Percentiles rank a stretch among this genome's conserved stretches.
Evolutionary conservation across 306 rosid species (phyloP).

Genomic region (Ziziphus jujuba): DNA sequence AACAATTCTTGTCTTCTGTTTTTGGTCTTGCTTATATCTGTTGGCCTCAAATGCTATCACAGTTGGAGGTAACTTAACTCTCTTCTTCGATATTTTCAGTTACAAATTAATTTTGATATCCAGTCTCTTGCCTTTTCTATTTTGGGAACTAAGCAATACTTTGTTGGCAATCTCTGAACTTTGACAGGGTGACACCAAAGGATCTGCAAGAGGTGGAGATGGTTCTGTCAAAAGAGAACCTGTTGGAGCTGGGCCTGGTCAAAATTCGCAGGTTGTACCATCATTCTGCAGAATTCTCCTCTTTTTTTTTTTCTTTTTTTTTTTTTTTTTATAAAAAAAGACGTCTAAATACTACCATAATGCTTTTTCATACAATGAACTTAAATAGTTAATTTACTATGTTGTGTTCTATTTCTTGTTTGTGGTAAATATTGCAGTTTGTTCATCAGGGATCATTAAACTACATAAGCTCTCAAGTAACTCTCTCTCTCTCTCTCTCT

Average conservation of each 20-base stretch:
- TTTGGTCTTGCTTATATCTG: constrained; percentile 24
- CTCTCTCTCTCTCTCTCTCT: constrained; percentile 6
- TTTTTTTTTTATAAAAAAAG: too few species aligned
- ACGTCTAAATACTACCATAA: neutral
- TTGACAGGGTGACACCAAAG: constrained; percentile 83
- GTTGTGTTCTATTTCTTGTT: constrained; percentile 16
- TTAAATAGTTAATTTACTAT: constrained; percentile 15
- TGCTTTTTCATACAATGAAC: constrained; percentile 12
- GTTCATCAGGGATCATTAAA: constrained; percentile 63
- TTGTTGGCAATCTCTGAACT: constrained; percentile 30
- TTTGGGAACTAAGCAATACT: constrained; percentile 14
- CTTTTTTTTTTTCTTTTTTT: too few species aligned
- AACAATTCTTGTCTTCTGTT: constrained; percentile 17
- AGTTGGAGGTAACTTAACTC: constrained; percentile 72
- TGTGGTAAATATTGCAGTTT: constrained; percentile 49
- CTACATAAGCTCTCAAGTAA: constrained; percentile 70
- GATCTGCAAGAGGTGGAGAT: constrained; percentile 76
- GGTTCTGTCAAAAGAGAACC: constrained; percentile 67
- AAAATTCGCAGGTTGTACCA: constrained; percentile 69
- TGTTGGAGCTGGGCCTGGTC: constrained; percentile 49
- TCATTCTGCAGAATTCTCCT: constrained; percentile 7
- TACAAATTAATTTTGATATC: neutral
- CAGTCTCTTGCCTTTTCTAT: neutral
- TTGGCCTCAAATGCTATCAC: constrained; percentile 33
- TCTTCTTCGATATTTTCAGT: constrained; percentile 7